Percentiles rank a stretch among this genome's conserved stretches.
These are phyloP conservation scores for Plasmopara muralis DNA, from an alignment of 352 stramenopile genomes.

Conservation along the genomic window DNA sequence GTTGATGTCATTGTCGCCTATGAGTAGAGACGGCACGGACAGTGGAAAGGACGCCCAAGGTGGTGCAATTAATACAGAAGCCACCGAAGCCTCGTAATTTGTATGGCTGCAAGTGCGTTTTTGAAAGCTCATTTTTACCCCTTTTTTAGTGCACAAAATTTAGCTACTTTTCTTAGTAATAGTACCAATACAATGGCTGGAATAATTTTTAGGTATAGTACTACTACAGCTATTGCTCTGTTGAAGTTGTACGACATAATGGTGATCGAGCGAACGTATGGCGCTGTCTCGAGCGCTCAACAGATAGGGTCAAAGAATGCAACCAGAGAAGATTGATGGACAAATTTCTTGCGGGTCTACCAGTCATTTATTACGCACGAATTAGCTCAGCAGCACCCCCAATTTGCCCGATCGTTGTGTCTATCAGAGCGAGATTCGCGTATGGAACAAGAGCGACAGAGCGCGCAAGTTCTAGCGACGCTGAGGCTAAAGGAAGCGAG, in stretches of 20 bases:
- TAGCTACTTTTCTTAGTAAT: too few relatives aligned
- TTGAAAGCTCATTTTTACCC: too few relatives aligned
- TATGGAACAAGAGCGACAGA: conserved; percentile 20
- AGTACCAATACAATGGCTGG: conserved; percentile 7
- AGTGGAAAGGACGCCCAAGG: conserved; percentile 16
- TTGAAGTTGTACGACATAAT: conserved; percentile 20
- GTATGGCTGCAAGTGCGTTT: too few relatives aligned
- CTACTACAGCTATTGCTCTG: not conserved
- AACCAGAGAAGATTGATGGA: conserved; percentile 6
- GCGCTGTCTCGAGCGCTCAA: not conserved
- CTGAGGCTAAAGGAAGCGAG: conserved; percentile 16
- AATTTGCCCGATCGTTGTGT: conserved; percentile 16
- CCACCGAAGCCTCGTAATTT: conserved; percentile 16
- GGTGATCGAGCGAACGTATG: not conserved
- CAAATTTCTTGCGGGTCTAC: conserved; percentile 17
- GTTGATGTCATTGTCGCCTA: conserved; percentile 14
- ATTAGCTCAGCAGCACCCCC: conserved; percentile 15
- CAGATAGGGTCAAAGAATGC: conserved; percentile 1
- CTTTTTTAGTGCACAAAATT: too few relatives aligned
- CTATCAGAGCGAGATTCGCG: conserved; percentile 17
- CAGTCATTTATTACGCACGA: conserved; percentile 16
- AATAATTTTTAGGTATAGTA: too few relatives aligned
- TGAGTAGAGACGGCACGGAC: conserved; percentile 21
- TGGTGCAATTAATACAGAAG: conserved; percentile 10
- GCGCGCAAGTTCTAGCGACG: conserved; percentile 19